A percentile compares a stretch with the other conserved stretches of the same genome.
Evolutionary conservation across 2,329 filamentous ascomycete species (phyloP).

Genomic region (Sphaerulina vaccinii): DNA sequence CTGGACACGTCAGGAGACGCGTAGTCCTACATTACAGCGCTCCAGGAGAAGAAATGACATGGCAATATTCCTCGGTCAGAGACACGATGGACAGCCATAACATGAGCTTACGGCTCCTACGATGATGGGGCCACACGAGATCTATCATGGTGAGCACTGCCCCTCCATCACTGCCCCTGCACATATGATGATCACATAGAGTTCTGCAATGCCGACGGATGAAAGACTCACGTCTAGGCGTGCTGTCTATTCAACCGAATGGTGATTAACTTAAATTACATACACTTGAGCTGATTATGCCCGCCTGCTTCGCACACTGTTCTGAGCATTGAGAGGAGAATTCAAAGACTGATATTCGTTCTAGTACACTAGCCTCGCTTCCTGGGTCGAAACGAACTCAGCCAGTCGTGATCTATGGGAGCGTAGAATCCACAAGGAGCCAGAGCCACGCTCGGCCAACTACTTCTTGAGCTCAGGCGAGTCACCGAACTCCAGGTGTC

Average conservation of each 20-base stretch:
- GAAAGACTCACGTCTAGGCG: slow-evolving; percentile 12
- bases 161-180: not conserved
- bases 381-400: too few species aligned
- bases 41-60: too few species aligned
- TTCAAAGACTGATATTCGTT: not conserved
- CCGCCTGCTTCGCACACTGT: not conserved
- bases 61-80: too few species aligned
- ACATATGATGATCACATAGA: slow-evolving; percentile 45
- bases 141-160: not conserved
- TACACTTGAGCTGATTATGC: slow-evolving; percentile 49
- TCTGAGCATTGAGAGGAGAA: not conserved
- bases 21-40: too few species aligned
- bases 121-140: not conserved
- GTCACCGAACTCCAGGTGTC: slow-evolving; percentile 31
- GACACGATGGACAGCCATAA: not conserved
- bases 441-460: too few species aligned
- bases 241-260: slow-evolving; percentile 36
- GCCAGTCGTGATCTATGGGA: too few species aligned
- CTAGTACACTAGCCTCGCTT: too few species aligned
- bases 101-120: too few species aligned
- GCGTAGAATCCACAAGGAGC: too few species aligned
- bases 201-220: slow-evolving; percentile 54
- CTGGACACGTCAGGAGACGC: too few species aligned
- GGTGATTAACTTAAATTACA: slow-evolving; percentile 47
- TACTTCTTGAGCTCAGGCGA: slow-evolving; percentile 26